Percentiles rank a stretch among this genome's conserved stretches.
These are phyloP conservation scores for Colletotrichum musicola DNA, from an alignment of 2,329 filamentous ascomycete genomes.

Conservation along the genomic window DNA sequence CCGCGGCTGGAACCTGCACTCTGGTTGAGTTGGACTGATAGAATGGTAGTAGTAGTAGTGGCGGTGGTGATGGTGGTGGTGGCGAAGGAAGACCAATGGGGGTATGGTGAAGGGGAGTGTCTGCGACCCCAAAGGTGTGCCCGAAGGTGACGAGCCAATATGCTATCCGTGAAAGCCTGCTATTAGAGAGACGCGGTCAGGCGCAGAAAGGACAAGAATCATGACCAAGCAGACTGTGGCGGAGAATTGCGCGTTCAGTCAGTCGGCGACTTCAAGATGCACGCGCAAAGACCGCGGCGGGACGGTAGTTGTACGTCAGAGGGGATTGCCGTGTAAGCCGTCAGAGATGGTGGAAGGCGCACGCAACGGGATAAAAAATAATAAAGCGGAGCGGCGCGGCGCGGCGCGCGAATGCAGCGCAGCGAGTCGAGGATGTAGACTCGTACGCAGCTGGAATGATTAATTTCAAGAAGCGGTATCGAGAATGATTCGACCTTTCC, in stretches of 20 bases:
- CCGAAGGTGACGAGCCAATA: slow-evolving; percentile 1
- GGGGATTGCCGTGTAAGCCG: slow-evolving; percentile 31
- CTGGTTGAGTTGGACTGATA: slow-evolving; percentile 19
- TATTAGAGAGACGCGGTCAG: slow-evolving; percentile 23
- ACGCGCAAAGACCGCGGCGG: slow-evolving; percentile 8
- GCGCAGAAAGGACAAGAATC: slow-evolving; percentile 35
- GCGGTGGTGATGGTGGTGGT: neutral
- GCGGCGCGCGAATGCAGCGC: slow-evolving; percentile 6
- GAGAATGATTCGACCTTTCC: slow-evolving; percentile 17
- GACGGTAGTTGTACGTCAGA: slow-evolving; percentile 9
- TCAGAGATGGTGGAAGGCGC: slow-evolving; percentile 15
- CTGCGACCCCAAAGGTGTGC: slow-evolving; percentile 3
- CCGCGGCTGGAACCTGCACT: slow-evolving; percentile 26
- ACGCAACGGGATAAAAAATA: neutral
- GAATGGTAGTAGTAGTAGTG: neutral
- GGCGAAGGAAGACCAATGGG: neutral
- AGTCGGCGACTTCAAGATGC: slow-evolving; percentile 5
- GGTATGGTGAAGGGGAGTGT: neutral
- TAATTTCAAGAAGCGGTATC: slow-evolving; percentile 26
- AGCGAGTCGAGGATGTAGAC: slow-evolving; percentile 10
- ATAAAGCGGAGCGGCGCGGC: slow-evolving; percentile 10
- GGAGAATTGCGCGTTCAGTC: slow-evolving; percentile 16
- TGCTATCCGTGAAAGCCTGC: slow-evolving; percentile 27
- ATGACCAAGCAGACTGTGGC: slow-evolving; percentile 32
- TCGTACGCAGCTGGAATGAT: slow-evolving; percentile 25